Percentiles rank a stretch among this genome's conserved stretches.
These are phyloP conservation scores for Hymenoscyphus infarciens DNA, from an alignment of 2,329 filamentous ascomycete species.

Conservation along the genomic window DNA sequence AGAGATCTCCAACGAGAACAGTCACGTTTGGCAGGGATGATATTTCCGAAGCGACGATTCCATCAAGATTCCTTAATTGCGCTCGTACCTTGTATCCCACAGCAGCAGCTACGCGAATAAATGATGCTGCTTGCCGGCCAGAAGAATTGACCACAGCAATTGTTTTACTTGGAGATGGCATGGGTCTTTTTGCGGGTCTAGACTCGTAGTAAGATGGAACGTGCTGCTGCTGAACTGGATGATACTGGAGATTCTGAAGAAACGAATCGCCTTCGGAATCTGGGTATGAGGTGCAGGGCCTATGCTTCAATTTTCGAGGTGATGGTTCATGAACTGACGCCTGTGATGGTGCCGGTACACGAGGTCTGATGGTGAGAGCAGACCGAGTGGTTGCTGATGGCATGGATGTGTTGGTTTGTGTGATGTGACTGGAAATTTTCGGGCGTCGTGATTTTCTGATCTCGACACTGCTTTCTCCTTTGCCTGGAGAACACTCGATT, in stretches of 20 bases:
- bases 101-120: constrained; percentile 90
- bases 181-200: constrained; percentile 33
- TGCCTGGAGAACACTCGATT: neutral
- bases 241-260: constrained; percentile 15
- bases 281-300: constrained; percentile 29
- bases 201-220: constrained; percentile 16
- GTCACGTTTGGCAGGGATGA: constrained; percentile 72
- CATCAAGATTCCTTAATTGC: constrained; percentile 82
- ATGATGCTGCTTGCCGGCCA: constrained; percentile 90
- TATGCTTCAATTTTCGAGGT: constrained; percentile 29
- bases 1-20: constrained; percentile 61
- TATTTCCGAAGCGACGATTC: constrained; percentile 85
- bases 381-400: constrained; percentile 31
- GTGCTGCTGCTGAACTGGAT: constrained; percentile 17
- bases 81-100: constrained; percentile 92
- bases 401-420: constrained; percentile 23
- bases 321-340: constrained; percentile 18
- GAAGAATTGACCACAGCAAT: constrained; percentile 95
- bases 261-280: constrained; percentile 19
- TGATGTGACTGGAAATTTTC: neutral
- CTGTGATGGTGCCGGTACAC: constrained; percentile 3
- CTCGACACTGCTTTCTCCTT: neutral
- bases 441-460: neutral
- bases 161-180: constrained; percentile 44
- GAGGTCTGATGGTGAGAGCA: constrained; percentile 30